These are phyloP conservation scores for Takashimella tepidaria DNA, from an alignment of 1,284 basidiomycete species.

Conservation along the genomic window DNA sequence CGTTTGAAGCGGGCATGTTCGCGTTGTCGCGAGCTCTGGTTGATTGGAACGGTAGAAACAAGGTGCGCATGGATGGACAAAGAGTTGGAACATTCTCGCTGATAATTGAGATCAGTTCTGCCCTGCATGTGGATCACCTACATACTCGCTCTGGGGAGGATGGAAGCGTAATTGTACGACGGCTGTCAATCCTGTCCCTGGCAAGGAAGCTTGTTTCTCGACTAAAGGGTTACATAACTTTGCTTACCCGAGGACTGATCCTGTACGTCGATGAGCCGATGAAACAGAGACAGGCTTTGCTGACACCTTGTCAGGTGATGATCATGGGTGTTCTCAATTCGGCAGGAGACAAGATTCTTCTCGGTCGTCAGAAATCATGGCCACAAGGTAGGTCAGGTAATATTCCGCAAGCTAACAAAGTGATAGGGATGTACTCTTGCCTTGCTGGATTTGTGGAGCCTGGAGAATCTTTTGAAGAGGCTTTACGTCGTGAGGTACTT, in stretches of 20 bases:
- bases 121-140: slow-evolving; percentile 72
- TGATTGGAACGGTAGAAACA: slow-evolving; percentile 85
- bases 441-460: slow-evolving; percentile 88
- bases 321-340: slow-evolving; percentile 84
- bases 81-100: too few relatives aligned
- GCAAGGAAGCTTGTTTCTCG: slow-evolving; percentile 36
- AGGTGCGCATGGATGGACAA: slow-evolving; percentile 56
- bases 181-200: slow-evolving; percentile 43
- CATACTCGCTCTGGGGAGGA: slow-evolving; percentile 87
- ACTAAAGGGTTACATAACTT: slow-evolving; percentile 83
- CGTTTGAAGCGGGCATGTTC: slow-evolving; percentile 62
- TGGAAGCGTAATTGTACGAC: slow-evolving; percentile 86
- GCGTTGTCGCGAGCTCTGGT: slow-evolving; percentile 71
- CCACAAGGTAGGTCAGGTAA: slow-evolving; percentile 43
- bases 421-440: slow-evolving; percentile 64
- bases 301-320: slow-evolving; percentile 57
- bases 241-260: slow-evolving; percentile 79
- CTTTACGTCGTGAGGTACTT: slow-evolving; percentile 86
- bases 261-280: slow-evolving; percentile 36
- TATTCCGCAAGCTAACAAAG: slow-evolving; percentile 2
- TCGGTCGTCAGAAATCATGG: slow-evolving; percentile 65
- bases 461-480: slow-evolving; percentile 92
- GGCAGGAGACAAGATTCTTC: slow-evolving; percentile 70
- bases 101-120: slow-evolving; percentile 85
- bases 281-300: background rate